phyloP scores from a whole-genome alignment of 2,329 filamentous ascomycete genomes.

The Epichloe festucae region DNA sequence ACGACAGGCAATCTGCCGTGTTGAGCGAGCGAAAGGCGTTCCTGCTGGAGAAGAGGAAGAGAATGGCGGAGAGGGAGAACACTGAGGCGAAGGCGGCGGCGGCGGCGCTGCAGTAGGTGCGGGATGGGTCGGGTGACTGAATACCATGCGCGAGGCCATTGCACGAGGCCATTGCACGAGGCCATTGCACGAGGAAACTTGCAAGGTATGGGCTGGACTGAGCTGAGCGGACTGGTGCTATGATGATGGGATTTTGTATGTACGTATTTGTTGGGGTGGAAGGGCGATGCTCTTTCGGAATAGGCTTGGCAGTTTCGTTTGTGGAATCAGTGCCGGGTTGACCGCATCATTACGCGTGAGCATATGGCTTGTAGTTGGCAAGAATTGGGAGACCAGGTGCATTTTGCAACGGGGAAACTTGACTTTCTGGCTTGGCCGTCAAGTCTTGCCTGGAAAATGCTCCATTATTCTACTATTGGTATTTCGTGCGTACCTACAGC shows the following conservation, averaged over 20 bases:
- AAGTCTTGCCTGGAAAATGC: no score
- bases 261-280: background rate
- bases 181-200: background rate
- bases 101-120: background rate
- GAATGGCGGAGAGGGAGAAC: constrained; percentile 36
- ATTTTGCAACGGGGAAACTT: background rate
- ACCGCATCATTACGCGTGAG: background rate
- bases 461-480: background rate
- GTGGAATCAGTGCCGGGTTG: background rate
- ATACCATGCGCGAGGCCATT: background rate
- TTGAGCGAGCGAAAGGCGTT: constrained; percentile 66
- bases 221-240: background rate
- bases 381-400: background rate
- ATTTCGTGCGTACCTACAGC: constrained; percentile 22
- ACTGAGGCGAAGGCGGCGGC: constrained; percentile 3
- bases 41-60: constrained; percentile 79
- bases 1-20: constrained; percentile 65
- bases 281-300: background rate
- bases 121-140: background rate
- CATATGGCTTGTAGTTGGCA: background rate
- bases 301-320: background rate
- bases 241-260: background rate
- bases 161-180: background rate
- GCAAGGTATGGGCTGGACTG: background rate
- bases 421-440: background rate